Evolutionary conservation across 345 rosid genomes (phyloP), one percentile per base, ranked within the genome.

Genomic region (Syzygium aromaticum): DNA sequence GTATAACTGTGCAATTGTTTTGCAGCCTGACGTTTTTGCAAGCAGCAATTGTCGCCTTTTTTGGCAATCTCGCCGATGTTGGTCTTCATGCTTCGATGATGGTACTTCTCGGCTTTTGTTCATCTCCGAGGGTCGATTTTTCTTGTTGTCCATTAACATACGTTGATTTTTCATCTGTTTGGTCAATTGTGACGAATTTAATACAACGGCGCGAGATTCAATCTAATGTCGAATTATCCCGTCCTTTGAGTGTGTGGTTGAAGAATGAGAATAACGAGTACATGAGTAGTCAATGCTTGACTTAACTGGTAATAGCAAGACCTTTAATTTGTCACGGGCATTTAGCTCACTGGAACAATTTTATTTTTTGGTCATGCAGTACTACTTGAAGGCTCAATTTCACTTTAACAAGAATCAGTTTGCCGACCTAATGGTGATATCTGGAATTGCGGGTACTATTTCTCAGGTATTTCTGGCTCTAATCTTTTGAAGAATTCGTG

Each of bases 351-450:
- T 22, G 11, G 49, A 73, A 73, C 27, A 40, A 19, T 33, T 12
- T 86, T 57, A 25, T 8, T 85, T 64, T 61, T 61, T 84, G n/a
- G 57, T 54, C 86, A 8, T 61, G 90, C 93, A 97, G 98, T 97
- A 97, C 90, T 97, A 92, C 92, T 87, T 96, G 52, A 97, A 97
- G 96, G 98, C 99, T 54, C 92, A 77, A 84, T 97, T 97, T 92
- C 97, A 94, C 91, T 97, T 94, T 87, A 89, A 92, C 88, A 97
- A 97, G 91, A 93, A 97, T 88, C 97, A 97, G 80, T 97, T 97
- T 86, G 99, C 99, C 23, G 97, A 96, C 84, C 87, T 97, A 53
- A 94, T 97, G 99, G 94, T 96, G 86, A 96, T 97, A 87, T 52
- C 87, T 77, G 99, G 99, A 84, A 89, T 93, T 77, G 94, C 96